Evolutionary conservation across 2,329 filamentous ascomycete species (phyloP).

Genomic region (Ceratocystis alfenasii): DNA sequence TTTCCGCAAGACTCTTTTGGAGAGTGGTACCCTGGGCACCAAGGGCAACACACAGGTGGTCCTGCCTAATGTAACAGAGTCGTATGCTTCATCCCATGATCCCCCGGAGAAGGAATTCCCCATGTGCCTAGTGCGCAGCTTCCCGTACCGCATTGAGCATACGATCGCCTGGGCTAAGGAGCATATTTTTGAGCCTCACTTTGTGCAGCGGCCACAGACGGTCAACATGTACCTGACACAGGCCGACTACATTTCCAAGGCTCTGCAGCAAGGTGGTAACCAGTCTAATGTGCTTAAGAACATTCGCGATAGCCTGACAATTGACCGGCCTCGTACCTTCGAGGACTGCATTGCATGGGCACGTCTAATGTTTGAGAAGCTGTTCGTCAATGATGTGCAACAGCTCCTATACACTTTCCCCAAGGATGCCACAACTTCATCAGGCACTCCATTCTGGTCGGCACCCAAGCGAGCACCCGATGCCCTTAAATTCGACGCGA

Average conservation of each 20-base stretch:
- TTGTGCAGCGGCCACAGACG: slow-evolving; percentile 84
- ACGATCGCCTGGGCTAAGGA: slow-evolving; percentile 98
- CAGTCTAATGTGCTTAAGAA: slow-evolving; percentile 89
- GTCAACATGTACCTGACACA: slow-evolving; percentile 90
- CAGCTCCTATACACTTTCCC: slow-evolving; percentile 96
- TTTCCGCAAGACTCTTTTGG: slow-evolving; percentile 91
- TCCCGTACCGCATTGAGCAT: slow-evolving; percentile 97
- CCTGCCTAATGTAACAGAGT: slow-evolving; percentile 81
- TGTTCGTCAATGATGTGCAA: slow-evolving; percentile 93
- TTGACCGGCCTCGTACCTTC: slow-evolving; percentile 80
- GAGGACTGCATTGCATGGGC: slow-evolving; percentile 97
- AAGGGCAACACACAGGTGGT: slow-evolving; percentile 98
- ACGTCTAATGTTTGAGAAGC: slow-evolving; percentile 83
- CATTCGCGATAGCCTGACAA: slow-evolving; percentile 79
- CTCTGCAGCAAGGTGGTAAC: slow-evolving; percentile 84
- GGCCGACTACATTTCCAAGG: slow-evolving; percentile 76
- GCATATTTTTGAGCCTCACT: slow-evolving; percentile 77
- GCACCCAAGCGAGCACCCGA: slow-evolving; percentile 94
- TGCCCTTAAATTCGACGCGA: slow-evolving; percentile 73
- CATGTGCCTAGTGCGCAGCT: slow-evolving; percentile 94
- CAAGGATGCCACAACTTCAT: slow-evolving; percentile 79
- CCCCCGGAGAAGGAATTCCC: slow-evolving; percentile 97
- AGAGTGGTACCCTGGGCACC: slow-evolving; percentile 95
- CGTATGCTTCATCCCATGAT: slow-evolving; percentile 89
- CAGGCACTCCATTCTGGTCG: slow-evolving; percentile 90